phyloP scores from a whole-genome alignment of 768 basidiomycete species.

The Lactifluus piperatus region DNA sequence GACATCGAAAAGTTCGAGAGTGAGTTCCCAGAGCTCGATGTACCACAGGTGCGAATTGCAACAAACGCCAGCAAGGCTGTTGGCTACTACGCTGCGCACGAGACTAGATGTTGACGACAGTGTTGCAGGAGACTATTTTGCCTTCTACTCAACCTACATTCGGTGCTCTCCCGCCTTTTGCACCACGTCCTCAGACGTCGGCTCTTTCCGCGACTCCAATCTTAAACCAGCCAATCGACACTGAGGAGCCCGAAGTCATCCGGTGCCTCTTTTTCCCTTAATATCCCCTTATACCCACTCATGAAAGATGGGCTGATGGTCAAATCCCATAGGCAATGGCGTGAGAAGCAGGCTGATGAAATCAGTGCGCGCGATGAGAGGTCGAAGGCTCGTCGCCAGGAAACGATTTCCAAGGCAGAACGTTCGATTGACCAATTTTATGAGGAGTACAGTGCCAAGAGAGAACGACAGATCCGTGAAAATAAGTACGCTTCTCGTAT shows the following conservation, averaged over 20 bases:
- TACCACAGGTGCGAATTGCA: slow-evolving; percentile 30
- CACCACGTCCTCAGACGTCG: slow-evolving; percentile 70
- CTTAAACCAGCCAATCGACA: slow-evolving; percentile 53
- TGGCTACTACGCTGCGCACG: not conserved
- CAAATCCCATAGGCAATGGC: slow-evolving; percentile 58
- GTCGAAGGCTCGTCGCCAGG: slow-evolving; percentile 67
- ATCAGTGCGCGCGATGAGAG: slow-evolving; percentile 78
- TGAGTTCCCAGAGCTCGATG: slow-evolving; percentile 76
- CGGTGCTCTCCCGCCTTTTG: slow-evolving; percentile 48
- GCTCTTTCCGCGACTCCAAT: slow-evolving; percentile 66
- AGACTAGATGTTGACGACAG: slow-evolving; percentile 16
- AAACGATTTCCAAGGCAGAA: slow-evolving; percentile 78
- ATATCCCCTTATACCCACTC: not conserved
- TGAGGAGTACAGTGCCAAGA: slow-evolving; percentile 78
- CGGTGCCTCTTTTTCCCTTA: slow-evolving; percentile 39
- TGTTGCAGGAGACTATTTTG: slow-evolving; percentile 12
- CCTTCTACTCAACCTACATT: slow-evolving; percentile 33
- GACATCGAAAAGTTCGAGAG: slow-evolving; percentile 72
- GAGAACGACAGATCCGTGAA: slow-evolving; percentile 83
- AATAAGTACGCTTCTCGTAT: slow-evolving; percentile 74
- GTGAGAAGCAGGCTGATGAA: slow-evolving; percentile 75
- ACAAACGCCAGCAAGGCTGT: not conserved
- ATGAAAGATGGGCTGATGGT: not conserved
- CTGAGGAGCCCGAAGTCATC: slow-evolving; percentile 84
- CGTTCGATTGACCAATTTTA: slow-evolving; percentile 86